Evolutionary conservation across 2,329 filamentous ascomycete genomes (phyloP).

Genomic region (Penicillium sp.): DNA sequence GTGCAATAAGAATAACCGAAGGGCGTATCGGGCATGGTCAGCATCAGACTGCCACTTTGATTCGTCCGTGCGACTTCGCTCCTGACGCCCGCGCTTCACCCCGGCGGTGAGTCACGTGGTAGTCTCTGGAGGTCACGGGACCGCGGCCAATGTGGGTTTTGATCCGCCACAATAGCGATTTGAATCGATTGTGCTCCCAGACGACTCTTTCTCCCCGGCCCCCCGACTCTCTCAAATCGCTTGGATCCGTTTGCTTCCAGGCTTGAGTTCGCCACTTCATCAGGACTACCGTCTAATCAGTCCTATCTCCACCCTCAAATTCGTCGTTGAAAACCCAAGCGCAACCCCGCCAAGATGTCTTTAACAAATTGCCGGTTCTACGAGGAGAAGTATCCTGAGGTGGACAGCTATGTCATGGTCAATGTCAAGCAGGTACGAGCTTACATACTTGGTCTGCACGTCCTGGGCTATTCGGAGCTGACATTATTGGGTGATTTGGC

Average conservation of each 20-base stretch:
- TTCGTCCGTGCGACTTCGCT: too few relatives aligned
- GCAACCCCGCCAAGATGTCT: slow-evolving; percentile 70
- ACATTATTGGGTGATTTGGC: slow-evolving; percentile 11
- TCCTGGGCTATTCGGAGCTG: slow-evolving; percentile 10
- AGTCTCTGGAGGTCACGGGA: neutral
- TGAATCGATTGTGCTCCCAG: slow-evolving; percentile 31
- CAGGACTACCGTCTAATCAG: slow-evolving; percentile 13
- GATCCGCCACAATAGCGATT: slow-evolving; percentile 40
- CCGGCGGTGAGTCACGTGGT: slow-evolving; percentile 22
- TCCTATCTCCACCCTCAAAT: slow-evolving; percentile 8
- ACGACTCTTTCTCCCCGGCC: slow-evolving; percentile 16
- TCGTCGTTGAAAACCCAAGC: slow-evolving; percentile 23
- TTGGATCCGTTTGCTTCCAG: slow-evolving; percentile 10
- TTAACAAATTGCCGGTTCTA: slow-evolving; percentile 96
- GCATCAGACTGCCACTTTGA: too few relatives aligned
- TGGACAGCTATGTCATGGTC: slow-evolving; percentile 99
- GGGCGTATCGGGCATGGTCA: too few relatives aligned
- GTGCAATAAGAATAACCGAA: too few relatives aligned
- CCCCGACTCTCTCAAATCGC: slow-evolving; percentile 11
- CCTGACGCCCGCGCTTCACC: too few relatives aligned
- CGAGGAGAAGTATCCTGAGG: slow-evolving; percentile 96
- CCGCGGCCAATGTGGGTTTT: slow-evolving; percentile 39
- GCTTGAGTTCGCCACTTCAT: slow-evolving; percentile 7
- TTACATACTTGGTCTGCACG: neutral
- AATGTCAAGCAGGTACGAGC: slow-evolving; percentile 86